Base-by-base conservation (phyloP, 2,329 filamentous ascomycete genomes). In the Pseudovirgaria hyperparasitica region DNA sequence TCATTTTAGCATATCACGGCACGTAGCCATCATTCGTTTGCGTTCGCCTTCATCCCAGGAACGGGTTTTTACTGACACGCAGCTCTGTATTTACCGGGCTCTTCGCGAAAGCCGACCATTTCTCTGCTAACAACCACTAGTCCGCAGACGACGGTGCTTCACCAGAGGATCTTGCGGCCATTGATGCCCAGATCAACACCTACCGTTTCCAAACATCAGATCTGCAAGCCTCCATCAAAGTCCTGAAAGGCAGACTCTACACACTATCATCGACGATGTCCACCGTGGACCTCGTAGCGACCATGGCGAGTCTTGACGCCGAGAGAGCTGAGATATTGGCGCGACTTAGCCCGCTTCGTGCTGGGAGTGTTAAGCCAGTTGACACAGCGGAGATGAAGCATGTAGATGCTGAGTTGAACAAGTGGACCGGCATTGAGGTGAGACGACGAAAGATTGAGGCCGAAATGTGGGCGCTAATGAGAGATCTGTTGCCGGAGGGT, bases 391-490 rank as follows among this genome's bases (percentile, higher is more conserved):
- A 72, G 42, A 54, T 57, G 25, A 53, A 56, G 26, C 44, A 43
- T 12, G 54, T 67, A 3, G 58, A 65, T 21, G 46, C 34, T 27
- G 61, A 64, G 30, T 62, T 59, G 50, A 57, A 49, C 35, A 48
- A 46, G 35, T 67, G 64, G 40, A 25, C 27, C 34, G 34, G 46
- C 40, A 46, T 57, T 23, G 54, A 48, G 20, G 42, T 30, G 16
- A 43, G 44, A 23, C 60, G 68, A 32, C 56, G 56, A 45, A 60
- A 48, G 42, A 66, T 72, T 36, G 60, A 56, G 27, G 44, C 38
- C 25, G 61, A 68, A 33, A 40, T 71, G 38, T 72, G 67, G 68
- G 48, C 37, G 26, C 41, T 49, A 30, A 61, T 67, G 36, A 55
- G 56, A 31, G 65, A 63, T 23, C 41, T 52, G 16, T 32, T 71